phyloP scores from a whole-genome alignment of 1,284 basidiomycete species.

The Cryptococcus sp. region DNA sequence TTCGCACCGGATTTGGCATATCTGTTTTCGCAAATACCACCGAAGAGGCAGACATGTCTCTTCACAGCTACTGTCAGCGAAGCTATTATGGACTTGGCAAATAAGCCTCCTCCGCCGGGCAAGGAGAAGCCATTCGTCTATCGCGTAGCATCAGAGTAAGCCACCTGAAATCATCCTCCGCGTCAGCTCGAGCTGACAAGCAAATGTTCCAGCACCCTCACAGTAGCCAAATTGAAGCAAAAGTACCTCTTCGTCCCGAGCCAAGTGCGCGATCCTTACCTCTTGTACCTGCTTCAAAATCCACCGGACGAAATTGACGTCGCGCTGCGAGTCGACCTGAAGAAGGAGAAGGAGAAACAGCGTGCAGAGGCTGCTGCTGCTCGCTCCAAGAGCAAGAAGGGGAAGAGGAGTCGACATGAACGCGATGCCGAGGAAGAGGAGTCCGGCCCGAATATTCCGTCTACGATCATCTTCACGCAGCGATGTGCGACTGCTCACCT shows the following conservation, averaged over 20 bases:
- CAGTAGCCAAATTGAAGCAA: slow-evolving; percentile 81
- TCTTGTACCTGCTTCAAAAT: slow-evolving; percentile 85
- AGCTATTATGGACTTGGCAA: slow-evolving; percentile 78
- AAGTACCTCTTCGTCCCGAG: slow-evolving; percentile 91
- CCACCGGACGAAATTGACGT: slow-evolving; percentile 72
- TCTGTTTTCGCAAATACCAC: slow-evolving; percentile 76
- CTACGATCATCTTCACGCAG: slow-evolving; percentile 94
- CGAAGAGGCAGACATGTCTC: slow-evolving; percentile 87
- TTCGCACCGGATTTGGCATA: slow-evolving; percentile 84
- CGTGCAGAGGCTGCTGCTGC: background rate
- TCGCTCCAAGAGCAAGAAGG: slow-evolving; percentile 6
- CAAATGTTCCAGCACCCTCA: slow-evolving; percentile 67
- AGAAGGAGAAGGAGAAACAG: slow-evolving; percentile 34
- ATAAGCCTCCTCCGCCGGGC: slow-evolving; percentile 72
- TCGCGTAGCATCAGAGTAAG: slow-evolving; percentile 73
- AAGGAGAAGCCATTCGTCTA: slow-evolving; percentile 88
- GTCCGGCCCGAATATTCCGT: slow-evolving; percentile 64
- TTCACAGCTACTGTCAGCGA: slow-evolving; percentile 95
- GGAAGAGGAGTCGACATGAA: slow-evolving; percentile 31
- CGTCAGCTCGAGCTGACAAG: background rate
- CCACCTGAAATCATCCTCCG: slow-evolving; percentile 16
- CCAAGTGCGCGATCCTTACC: slow-evolving; percentile 90
- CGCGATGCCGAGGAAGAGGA: slow-evolving; percentile 43
- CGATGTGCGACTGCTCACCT: slow-evolving; percentile 87
- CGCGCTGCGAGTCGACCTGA: slow-evolving; percentile 33